Evolutionary conservation across 2,329 filamentous ascomycete species (phyloP).

Genomic region (Neofusicoccum ribis): DNA sequence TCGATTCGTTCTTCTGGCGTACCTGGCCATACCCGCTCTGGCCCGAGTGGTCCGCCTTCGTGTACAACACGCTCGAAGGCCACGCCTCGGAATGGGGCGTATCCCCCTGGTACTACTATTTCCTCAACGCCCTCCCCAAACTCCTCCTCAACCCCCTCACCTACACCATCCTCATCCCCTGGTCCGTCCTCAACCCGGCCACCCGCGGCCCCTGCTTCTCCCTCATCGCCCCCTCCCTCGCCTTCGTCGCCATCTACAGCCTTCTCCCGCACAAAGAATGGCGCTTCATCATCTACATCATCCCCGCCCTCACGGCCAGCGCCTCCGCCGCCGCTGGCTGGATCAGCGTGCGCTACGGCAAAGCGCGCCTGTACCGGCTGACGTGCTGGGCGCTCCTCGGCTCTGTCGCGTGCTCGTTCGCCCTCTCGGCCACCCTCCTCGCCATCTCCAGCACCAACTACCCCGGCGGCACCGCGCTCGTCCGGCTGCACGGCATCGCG

Average conservation of each 20-base stretch:
- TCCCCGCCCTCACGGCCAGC: constrained; percentile 77
- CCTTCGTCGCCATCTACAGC: constrained; percentile 80
- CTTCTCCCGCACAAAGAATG: constrained; percentile 93
- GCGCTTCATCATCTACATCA: constrained; percentile 87
- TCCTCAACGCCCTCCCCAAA: constrained; percentile 75
- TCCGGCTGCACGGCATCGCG: constrained; percentile 39
- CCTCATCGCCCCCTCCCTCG: constrained; percentile 64
- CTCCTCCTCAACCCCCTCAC: constrained; percentile 78
- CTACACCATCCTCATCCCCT: constrained; percentile 53
- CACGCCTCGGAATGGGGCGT: constrained; percentile 86
- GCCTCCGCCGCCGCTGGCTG: constrained; percentile 71
- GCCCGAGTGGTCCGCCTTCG: constrained; percentile 88
- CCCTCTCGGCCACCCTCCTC: constrained; percentile 66
- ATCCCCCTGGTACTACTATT: constrained; percentile 84
- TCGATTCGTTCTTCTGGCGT: constrained; percentile 97
- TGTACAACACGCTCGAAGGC: constrained; percentile 85
- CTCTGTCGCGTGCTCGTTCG: constrained; percentile 62
- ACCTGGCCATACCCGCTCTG: constrained; percentile 61
- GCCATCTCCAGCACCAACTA: constrained; percentile 87
- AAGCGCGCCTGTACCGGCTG: constrained; percentile 58
- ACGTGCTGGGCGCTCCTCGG: constrained; percentile 57
- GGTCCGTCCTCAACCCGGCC: constrained; percentile 52
- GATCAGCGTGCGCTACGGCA: constrained; percentile 62
- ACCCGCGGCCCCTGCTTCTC: constrained; percentile 48
- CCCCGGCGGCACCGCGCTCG: constrained; percentile 80